A percentile compares a stretch with the other conserved stretches of the same genome.
phyloP scores from a whole-genome alignment of 805 yeast genomes.

The Nakazawaea holstii region DNA sequence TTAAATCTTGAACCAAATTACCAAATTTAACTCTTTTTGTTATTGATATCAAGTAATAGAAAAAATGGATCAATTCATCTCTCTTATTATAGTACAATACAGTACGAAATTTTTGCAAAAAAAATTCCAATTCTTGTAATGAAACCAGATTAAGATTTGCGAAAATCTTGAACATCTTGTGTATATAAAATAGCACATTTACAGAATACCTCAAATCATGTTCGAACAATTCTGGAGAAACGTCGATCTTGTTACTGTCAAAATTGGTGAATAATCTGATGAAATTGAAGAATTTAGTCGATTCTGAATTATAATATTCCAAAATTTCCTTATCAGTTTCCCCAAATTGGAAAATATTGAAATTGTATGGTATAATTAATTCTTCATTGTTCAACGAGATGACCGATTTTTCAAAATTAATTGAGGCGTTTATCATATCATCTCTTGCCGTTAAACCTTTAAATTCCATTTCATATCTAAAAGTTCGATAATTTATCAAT shows the following conservation, averaged over 20 bases:
- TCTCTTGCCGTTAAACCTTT: not conserved
- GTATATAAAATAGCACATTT: slow-evolving; percentile 3
- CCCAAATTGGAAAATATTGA: slow-evolving; percentile 1
- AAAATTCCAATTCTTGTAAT: not conserved
- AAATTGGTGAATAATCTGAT: not conserved
- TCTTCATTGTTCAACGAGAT: not conserved
- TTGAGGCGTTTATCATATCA: not conserved
- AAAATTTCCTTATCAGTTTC: not conserved
- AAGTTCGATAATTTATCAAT: slow-evolving; percentile 7
- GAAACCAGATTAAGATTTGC: not conserved
- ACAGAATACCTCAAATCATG: not conserved
- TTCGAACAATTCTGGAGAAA: not conserved
- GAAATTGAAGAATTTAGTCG: not conserved
- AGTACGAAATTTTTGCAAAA: not conserved
- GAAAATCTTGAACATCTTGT: slow-evolving; percentile 6
- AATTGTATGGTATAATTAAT: slow-evolving; percentile 4
- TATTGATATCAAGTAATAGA: slow-evolving; percentile 1
- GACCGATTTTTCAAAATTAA: not conserved
- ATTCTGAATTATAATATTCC: slow-evolving; percentile 1
- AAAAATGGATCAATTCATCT: not conserved
- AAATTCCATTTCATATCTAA: slow-evolving; percentile 1
- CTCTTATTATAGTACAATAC: not conserved
- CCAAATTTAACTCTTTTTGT: slow-evolving; percentile 1
- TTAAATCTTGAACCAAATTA: not conserved
- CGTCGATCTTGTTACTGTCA: not conserved